Evolutionary conservation across 106 monocot species (phyloP).

Genomic region (Phalaenopsis aphrodite): DNA sequence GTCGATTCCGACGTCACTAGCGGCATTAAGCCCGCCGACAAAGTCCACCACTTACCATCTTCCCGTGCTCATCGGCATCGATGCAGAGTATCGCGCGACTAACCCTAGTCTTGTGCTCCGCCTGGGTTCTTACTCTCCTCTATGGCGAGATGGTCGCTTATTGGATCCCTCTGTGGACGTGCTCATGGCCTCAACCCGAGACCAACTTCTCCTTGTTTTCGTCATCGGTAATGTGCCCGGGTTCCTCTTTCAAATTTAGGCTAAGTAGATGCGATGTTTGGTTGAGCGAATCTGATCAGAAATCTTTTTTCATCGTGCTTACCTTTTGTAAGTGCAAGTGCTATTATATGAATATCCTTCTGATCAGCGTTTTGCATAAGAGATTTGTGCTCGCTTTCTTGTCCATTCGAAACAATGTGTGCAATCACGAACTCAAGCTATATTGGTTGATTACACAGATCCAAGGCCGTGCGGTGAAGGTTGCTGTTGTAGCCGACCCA

Average conservation of each 20-base stretch:
- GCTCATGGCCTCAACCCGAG: slow-evolving; percentile 65
- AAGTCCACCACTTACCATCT: neutral
- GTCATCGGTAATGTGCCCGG: neutral
- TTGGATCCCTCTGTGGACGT: slow-evolving; percentile 55
- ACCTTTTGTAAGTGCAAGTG: neutral
- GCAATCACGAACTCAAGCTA: neutral
- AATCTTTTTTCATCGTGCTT: neutral
- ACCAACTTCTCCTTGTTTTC: slow-evolving; percentile 8
- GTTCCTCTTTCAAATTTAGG: neutral
- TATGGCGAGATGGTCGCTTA: slow-evolving; percentile 93
- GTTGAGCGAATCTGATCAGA: neutral
- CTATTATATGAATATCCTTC: neutral
- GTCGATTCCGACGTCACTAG: too few species aligned
- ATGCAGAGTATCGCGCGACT: slow-evolving; percentile 52
- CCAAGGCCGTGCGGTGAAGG: slow-evolving; percentile 24
- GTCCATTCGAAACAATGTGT: neutral
- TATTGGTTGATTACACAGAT: slow-evolving; percentile 24
- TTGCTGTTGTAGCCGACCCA: slow-evolving; percentile 82
- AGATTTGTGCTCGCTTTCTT: neutral
- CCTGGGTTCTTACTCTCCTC: slow-evolving; percentile 68
- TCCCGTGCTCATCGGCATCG: neutral
- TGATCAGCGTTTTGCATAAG: neutral
- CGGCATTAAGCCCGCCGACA: too few species aligned
- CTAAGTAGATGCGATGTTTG: neutral
- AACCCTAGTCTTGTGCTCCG: slow-evolving; percentile 61